Evolutionary conservation across 2,329 filamentous ascomycete species (phyloP).

Genomic region (Arthrobotrys sinensis): DNA sequence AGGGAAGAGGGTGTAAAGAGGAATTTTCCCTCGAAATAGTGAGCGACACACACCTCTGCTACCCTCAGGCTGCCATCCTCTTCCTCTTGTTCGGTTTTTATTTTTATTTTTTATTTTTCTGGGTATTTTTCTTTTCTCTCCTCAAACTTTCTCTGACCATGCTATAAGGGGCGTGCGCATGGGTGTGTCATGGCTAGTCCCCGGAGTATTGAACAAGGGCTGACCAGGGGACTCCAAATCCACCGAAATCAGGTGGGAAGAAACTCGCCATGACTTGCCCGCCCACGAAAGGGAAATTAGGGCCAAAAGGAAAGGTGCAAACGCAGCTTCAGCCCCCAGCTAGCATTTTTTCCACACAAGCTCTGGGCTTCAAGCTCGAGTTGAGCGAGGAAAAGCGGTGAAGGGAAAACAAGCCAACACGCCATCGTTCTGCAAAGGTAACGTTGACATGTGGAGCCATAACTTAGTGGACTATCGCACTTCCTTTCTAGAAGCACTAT

Average conservation of each 20-base stretch:
- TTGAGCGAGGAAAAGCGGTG: constrained; percentile 18
- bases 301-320: constrained; percentile 56
- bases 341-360: constrained; percentile 16
- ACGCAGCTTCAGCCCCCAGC: constrained; percentile 59
- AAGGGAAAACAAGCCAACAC: constrained; percentile 32
- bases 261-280: constrained; percentile 58
- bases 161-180: constrained; percentile 56
- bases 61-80: constrained; percentile 50
- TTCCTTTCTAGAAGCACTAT: constrained; percentile 37
- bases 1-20: constrained; percentile 54
- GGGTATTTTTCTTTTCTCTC: constrained; percentile 16
- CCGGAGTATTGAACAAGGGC: constrained; percentile 60
- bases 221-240: constrained; percentile 53
- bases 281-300: constrained; percentile 54
- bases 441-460: constrained; percentile 56
- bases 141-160: constrained; percentile 49
- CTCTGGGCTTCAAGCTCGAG: constrained; percentile 34
- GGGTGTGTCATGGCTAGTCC: constrained; percentile 56
- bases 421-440: constrained; percentile 41
- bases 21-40: constrained; percentile 52
- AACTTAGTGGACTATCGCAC: constrained; percentile 35
- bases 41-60: constrained; percentile 41
- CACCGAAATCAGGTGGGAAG: constrained; percentile 59
- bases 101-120: constrained; percentile 31
- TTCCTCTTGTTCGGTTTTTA: constrained; percentile 21